Evolutionary conservation across 805 yeast species (phyloP), one percentile per base, ranked within the genome.

Genomic region (Myxozyma neotropica): DNA sequence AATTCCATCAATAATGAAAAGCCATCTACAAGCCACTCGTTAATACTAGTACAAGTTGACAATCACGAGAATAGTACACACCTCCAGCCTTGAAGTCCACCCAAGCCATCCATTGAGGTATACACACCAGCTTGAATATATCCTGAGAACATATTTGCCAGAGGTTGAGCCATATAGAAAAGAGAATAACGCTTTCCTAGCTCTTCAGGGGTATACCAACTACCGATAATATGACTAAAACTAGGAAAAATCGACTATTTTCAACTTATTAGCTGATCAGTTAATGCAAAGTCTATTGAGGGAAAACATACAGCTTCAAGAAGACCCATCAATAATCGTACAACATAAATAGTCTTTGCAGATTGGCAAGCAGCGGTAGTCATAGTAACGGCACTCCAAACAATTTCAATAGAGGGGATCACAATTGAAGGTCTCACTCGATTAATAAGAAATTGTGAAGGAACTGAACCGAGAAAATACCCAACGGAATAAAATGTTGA

Each of bases 81-180:
- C 75, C 84, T 78, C 89, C 90, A 86, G 8, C 88, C 84, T 5
- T 77, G 77, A n/a, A 81, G 73, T 0, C 89, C 89, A 46, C 70
- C 69, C 12, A 69, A 73, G 35, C 86, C 88, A 55, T 77, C 72
- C 67, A 86, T 70, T 38, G 72, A 67, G 21, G 76, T 68, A 23
- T 64, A 64, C 35, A 83, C 77, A 17, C 82, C 80, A 19, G 84
- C 81, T 64, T 83, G 84, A 38, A 56, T 49, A 38, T 47, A 48
- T 13, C 60, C 80, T 71, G 64, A 79, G 77, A 60, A 79, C 78
- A 51, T 43, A 31, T 48, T 55, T 5, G 60, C 59, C 4, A 56
- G 24, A 15, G 55, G 50, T 39, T 38, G 46, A 12, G 59, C 59
- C 45, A 56, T 56, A 39, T 47, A 45, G 40, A 58, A 58, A 12